Evolutionary conservation across 2,329 filamentous ascomycete species (phyloP), one percentile per base, ranked within the genome.

Genomic region (Alternaria angustiovoidea): DNA sequence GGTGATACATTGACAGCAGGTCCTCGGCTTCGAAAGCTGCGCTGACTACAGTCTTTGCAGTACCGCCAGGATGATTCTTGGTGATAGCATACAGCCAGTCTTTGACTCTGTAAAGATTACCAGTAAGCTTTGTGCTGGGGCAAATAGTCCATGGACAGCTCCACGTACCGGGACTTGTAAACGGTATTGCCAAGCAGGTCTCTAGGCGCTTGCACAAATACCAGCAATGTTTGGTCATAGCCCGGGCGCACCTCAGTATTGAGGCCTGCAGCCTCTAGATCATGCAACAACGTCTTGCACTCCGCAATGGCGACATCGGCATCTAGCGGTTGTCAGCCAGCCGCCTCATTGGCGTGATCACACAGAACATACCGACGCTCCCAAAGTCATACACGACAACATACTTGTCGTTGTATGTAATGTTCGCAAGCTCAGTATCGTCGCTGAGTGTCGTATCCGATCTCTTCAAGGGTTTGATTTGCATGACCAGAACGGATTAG

Each of bases 31-130:
- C 91, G 26, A 88, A 91, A 51, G 93, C 83, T 2, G 90, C 89
- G 64, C 92, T 86, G 18, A 86, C 69, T 6, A 71, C 51, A 16
- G 60, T 69, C 20, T 66, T 64, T 18, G 63, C 65, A 7, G 54
- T 71, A 9, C 72, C 82, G 42, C 86, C 80, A 34, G 92, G 85
- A n/a, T 87, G 85, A 44, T 86, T 81, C 36, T 85, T 80, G 32
- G 90, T 85, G 55, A 96, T 88, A 30, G 92, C 91, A 72, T 92
- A 89, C 3, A 96, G 85, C 91, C 91, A 96, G 76, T 96, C 93
- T 75, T 93, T 91, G 7, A 95, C 87, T 57, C 93, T 89, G 46
- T 16, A 3, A 7, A 9, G 28, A 16, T 22, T 9, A 3, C 39
- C 46, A 30, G 32, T 36, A 8, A n/a, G 22, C 4, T 14, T 39